A percentile compares a stretch with the other conserved stretches of the same genome.
phyloP scores from a whole-genome alignment of 345 rosid species.

The Gossypium herbaceum region DNA sequence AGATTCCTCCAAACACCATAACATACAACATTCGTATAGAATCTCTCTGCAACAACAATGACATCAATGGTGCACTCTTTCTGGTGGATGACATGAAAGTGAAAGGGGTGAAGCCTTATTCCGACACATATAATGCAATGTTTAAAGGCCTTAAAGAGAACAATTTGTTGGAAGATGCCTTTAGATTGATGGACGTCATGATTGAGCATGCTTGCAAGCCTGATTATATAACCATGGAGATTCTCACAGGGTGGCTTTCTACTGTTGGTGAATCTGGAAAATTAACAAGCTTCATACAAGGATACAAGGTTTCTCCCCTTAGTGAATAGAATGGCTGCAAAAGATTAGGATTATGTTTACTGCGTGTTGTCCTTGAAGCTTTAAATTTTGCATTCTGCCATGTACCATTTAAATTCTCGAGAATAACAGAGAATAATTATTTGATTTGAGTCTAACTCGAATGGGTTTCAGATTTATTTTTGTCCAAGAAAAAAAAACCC shows the following conservation, averaged over 20 bases:
- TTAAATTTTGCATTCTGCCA: neutral
- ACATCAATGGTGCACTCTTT: conserved; percentile 37
- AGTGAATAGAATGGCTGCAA: conserved; percentile 47
- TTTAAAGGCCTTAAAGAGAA: conserved; percentile 56
- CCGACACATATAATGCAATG: conserved; percentile 60
- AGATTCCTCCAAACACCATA: conserved; percentile 53
- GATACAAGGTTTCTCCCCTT: too few species aligned
- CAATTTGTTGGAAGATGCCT: conserved; percentile 41
- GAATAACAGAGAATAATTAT: too few species aligned
- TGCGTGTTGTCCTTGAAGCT: neutral
- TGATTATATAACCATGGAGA: conserved; percentile 36
- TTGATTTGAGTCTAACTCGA: too few species aligned
- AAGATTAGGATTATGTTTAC: neutral
- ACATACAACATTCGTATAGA: conserved; percentile 66
- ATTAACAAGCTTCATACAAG: too few species aligned
- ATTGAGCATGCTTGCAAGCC: conserved; percentile 42
- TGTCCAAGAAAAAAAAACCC: neutral
- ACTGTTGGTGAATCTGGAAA: too few species aligned
- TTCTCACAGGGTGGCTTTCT: conserved; percentile 20
- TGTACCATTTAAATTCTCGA: neutral
- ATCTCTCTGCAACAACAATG: conserved; percentile 41
- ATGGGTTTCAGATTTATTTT: neutral
- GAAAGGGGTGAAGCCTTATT: conserved; percentile 53
- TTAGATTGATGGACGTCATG: conserved; percentile 68
- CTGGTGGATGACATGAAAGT: conserved; percentile 63